Evolutionary conservation across 768 basidiomycete species (phyloP), one percentile per base, ranked within the genome.

Genomic region (Cystoderma amianthinum): DNA sequence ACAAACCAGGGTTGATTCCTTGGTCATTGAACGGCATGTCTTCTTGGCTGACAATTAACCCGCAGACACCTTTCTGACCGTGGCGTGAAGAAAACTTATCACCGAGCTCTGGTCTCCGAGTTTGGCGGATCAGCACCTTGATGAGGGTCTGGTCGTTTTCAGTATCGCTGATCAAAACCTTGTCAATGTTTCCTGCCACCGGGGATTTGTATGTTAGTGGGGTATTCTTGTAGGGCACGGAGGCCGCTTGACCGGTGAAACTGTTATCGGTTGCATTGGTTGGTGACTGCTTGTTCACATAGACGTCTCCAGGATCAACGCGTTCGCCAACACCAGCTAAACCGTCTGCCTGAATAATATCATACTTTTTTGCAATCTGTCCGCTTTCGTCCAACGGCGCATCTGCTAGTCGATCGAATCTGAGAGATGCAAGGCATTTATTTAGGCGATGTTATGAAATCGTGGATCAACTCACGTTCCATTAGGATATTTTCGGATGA

Each of bases 11-110:
- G 54, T 76, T 82, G 50, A 97, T 93, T 17, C 96, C 96, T 59
- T 92, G 87, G 63, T 98, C 94, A 54, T 96, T 96, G 71, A 99
- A 99, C 2, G 95, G 96, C 90, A 99, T 82, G 62, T 99, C 96
- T 53, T 93, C 93, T 55, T 99, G 96, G 53, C 95, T 95, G 41
- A 99, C 96, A 58, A 99, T 98, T 60, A 99, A 64, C 18, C 96
- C 96, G 64, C 95, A 97, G 9, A 99, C 96, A 44, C 96, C 96
- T 64, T 99, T 99, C 65, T 99, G 96, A 34, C 96, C 96, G 57
- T 99, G 96, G 49, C 96, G 69, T 2, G 90, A 93, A 30, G 94
- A 97, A 61, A 99, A 99, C 65, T 99, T 99, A 69, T 99, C 96
- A 2, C 96, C 96, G 34, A 98, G 69, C 56, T 99, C 96, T 34